Evolutionary conservation across 345 rosid species (phyloP).

Genomic region (Dipteronia sinensis): DNA sequence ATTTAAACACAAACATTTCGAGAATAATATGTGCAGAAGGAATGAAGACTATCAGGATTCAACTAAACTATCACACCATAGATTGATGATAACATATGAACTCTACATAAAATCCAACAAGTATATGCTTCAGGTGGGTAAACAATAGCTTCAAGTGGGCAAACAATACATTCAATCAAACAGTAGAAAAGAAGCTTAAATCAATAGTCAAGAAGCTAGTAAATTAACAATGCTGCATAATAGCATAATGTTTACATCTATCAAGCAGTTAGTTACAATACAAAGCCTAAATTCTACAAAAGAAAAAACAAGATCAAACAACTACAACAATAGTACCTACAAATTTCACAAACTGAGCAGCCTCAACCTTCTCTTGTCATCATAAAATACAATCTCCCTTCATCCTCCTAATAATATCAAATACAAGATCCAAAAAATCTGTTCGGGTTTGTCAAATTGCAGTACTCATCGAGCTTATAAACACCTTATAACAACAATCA

Average conservation of each 20-base stretch:
- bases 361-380: conserved; percentile 7
- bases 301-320: not conserved
- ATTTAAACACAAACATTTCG: not conserved
- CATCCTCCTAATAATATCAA: not conserved
- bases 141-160: too few relatives aligned
- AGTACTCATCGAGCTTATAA: not conserved
- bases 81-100: not conserved
- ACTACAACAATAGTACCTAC: conserved; percentile 15
- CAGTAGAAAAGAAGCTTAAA: conserved; percentile 1
- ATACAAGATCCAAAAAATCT: not conserved
- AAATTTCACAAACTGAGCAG: conserved; percentile 10
- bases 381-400: not conserved
- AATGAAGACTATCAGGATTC: not conserved
- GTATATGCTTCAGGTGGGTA: not conserved
- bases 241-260: conserved; percentile 22
- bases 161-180: not conserved
- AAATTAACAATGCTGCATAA: conserved; percentile 17
- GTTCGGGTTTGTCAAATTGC: not conserved
- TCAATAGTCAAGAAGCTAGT: conserved; percentile 10
- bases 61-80: not conserved
- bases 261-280: conserved; percentile 15
- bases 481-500: not conserved
- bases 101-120: not conserved
- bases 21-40: not conserved
- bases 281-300: conserved; percentile 19